Evolutionary conservation across 1,284 basidiomycete species (phyloP).

Genomic region (Trichosporon inkin): DNA sequence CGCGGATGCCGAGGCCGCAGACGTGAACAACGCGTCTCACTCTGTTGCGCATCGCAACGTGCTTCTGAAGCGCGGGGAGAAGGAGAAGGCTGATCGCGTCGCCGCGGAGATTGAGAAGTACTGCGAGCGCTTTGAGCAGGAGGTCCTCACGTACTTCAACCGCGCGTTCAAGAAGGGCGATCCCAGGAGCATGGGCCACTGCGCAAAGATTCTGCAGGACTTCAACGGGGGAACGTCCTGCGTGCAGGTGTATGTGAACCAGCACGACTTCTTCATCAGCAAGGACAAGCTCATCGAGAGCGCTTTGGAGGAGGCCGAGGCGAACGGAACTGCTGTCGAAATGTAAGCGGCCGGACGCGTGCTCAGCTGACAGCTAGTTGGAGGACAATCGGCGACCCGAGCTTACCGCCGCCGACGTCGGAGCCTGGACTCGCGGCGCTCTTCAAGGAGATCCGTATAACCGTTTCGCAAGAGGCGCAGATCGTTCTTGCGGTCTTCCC

Average conservation of each 20-base stretch:
- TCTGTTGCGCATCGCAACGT: constrained; percentile 9
- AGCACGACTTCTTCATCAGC: constrained; percentile 98
- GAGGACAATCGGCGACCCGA: constrained; percentile 73
- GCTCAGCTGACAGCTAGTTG: constrained; percentile 58
- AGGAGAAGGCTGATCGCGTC: constrained; percentile 48
- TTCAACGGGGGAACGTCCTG: constrained; percentile 97
- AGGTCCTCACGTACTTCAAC: constrained; percentile 95
- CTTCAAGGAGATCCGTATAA: constrained; percentile 81
- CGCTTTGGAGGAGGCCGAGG: constrained; percentile 26
- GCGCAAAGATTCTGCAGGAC: constrained; percentile 90
- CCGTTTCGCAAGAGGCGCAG: constrained; percentile 91
- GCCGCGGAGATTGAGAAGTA: constrained; percentile 77
- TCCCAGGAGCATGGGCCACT: constrained; percentile 99
- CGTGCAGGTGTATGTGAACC: constrained; percentile 98
- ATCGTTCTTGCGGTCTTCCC: constrained; percentile 99
- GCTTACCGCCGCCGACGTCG: constrained; percentile 68
- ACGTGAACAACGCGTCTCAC: constrained; percentile 18
- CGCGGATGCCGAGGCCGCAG: constrained; percentile 61
- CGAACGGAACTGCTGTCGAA: constrained; percentile 53
- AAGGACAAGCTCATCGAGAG: constrained; percentile 61
- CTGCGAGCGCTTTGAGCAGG: constrained; percentile 98
- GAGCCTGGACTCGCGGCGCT: constrained; percentile 77
- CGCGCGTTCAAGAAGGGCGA: constrained; percentile 91
- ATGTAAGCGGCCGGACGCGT: constrained; percentile 56
- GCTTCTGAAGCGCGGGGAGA: constrained; percentile 33